Evolutionary conservation across 257 asterid species (phyloP), one percentile per base, ranked within the genome.

Genomic region (Solanum appendiculatum): DNA sequence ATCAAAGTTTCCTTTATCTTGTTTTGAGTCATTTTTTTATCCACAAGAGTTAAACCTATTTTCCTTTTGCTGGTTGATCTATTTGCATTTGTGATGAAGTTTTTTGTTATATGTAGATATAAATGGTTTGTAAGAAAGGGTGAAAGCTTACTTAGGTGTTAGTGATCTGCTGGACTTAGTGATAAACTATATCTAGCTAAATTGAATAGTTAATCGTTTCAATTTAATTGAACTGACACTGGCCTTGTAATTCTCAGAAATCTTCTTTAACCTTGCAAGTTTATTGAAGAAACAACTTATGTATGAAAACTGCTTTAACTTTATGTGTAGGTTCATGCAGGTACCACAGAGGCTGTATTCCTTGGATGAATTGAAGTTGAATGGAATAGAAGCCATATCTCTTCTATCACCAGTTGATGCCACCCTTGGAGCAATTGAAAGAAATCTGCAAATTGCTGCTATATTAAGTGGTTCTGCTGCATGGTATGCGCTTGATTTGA

Each of bases 321-420:
- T 72, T 29, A 85, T 37, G 72, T 87, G 87, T 91, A 86, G 89
- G 86, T 51, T 82, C 84, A 39, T 93, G 92, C 98, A 97, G 99
- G 94, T 97, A 88, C 99, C 99, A 13, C 98, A 94, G 91, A 94
- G 99, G 89, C 95, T 97, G n/a, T 97, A 97, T 91, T 91, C 98
- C 6, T 88, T 94, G 89, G 99, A 97, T 91, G 99, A 97, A 88
- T 82, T 97, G 85, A 94, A 87, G 89, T 88, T 97, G 95, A 97
- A 97, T 82, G 99, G 99, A 75, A 95, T 97, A 21, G 96, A 93
- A 89, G 86, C 99, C 6, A 80, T 87, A 7, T 91, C 98, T 86
- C 95, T 97, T 82, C 92, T 97, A 20, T 93, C 98, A 37, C 99
- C 99, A 3, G 95, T 91, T 42, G 99, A 97, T 86, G 20, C 96